Evolutionary conservation across 108 stramenopile genomes (phyloP), one percentile per base, ranked within the genome.

Genomic region (Stephanodiscus minutulus): DNA sequence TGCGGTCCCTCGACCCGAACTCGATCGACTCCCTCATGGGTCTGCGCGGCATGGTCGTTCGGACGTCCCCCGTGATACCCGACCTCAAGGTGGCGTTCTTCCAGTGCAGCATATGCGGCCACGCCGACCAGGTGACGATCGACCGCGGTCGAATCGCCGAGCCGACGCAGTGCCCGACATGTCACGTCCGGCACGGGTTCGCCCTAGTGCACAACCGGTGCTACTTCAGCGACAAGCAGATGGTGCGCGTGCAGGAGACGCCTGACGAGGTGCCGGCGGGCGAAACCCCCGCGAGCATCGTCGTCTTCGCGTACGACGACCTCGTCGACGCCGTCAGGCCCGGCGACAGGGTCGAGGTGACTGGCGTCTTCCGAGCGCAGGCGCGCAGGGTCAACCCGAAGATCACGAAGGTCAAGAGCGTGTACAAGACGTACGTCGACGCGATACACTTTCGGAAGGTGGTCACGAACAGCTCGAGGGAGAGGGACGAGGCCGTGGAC

Each of bases 401-500:
- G 73, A 83, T 93, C 39, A 85, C 95, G 44, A 91, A 89, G 59
- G 72, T 97, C 28, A 92, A 89, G 63, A 86, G 90, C 37, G 88
- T 99, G 27, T 99, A 97, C 91, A 94, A 92, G 59, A 99, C 98
- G n/a, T 98, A 97, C 70, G 79, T 99, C 6, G 99, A 99, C 78
- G 98, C 94, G 20, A 83, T 99, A 31, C 99, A 99, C 79, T 97
- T 98, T 85, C 74, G 89, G 18, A 76, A 77, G 18, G 83, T 91
- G 18, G 74, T 65, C 47, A 88, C 83, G 41, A 81, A 72, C 47
- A 49, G 72, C 41, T 50, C 49, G 15, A 58, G 27, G 18, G 61
- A 64, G 36, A 52, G 49, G 15, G 72, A 58, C 13, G 61, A 27
- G 31, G 52, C 52, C 1, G 25, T 27, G 12, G 63, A 66, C 41